A percentile compares a stretch with the other conserved stretches of the same genome.
Conservation (phyloP, 768 basidiomycete genomes). For the Podaxis pistillaris region DNA sequence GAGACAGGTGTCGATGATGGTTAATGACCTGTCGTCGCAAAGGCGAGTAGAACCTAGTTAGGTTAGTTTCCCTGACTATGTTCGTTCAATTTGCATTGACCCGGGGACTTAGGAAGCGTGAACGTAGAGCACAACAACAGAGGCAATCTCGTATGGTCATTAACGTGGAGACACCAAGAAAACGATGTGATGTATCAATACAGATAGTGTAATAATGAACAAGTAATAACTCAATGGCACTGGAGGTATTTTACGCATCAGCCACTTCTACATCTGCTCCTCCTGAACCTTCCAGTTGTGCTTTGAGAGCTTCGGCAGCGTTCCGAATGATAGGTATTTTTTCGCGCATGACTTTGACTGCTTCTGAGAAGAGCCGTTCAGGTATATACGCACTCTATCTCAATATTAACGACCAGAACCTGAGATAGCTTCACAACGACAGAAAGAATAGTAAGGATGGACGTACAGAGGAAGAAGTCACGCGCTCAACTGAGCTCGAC, state of each 20-base stretch:
- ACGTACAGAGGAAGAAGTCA: conserved; percentile 91
- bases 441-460: not conserved
- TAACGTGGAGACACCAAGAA: not conserved
- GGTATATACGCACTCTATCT: conserved; percentile 91
- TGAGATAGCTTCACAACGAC: too few relatives aligned
- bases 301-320: conserved; percentile 58
- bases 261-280: conserved; percentile 57
- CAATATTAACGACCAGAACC: conserved; percentile 68
- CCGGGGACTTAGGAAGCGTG: not conserved
- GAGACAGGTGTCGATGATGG: not conserved
- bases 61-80: not conserved
- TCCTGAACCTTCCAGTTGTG: conserved; percentile 28
- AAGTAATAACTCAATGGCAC: not conserved
- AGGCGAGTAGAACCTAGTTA: not conserved
- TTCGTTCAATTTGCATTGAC: not conserved
- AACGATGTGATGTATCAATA: not conserved
- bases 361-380: conserved; percentile 76
- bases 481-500: conserved; percentile 83
- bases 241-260: conserved; percentile 25
- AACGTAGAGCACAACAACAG: not conserved
- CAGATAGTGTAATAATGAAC: not conserved
- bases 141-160: not conserved
- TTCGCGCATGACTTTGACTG: conserved; percentile 75
- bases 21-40: not conserved
- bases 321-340: conserved; percentile 67